A percentile compares a stretch with the other conserved stretches of the same genome.
These are phyloP conservation scores for Litsea cubeba DNA, from an alignment of 164 flowering plant species.

Conservation along the genomic window DNA sequence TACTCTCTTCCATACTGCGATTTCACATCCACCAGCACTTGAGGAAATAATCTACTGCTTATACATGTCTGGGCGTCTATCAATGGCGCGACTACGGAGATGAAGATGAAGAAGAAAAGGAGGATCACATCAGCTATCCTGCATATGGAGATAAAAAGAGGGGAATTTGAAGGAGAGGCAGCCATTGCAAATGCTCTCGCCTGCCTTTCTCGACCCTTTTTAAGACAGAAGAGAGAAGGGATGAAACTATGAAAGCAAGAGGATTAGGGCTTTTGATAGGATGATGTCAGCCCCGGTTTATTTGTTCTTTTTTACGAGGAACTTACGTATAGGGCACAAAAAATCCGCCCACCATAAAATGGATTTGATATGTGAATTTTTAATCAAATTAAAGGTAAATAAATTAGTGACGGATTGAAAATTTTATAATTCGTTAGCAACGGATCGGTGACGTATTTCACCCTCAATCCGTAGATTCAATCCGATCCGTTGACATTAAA, in stretches of 20 bases:
- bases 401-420: no score
- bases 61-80: conserved; percentile 53
- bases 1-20: conserved; percentile 34
- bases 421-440: no score
- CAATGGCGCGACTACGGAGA: conserved; percentile 46
- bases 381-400: no score
- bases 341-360: no score
- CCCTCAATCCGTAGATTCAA: no score
- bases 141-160: not conserved
- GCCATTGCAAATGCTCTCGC: not conserved
- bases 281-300: no score
- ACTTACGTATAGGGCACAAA: no score
- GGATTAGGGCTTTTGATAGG: not conserved
- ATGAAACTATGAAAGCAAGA: not conserved
- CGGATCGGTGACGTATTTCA: no score
- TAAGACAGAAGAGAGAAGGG: not conserved
- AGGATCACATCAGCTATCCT: conserved; percentile 39
- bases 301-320: no score
- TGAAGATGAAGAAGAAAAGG: conserved; percentile 44
- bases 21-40: conserved; percentile 37
- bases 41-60: conserved; percentile 41
- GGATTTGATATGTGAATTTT: no score
- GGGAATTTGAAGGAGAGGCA: not conserved
- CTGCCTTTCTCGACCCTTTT: not conserved
- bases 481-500: no score